Evolutionary conservation across 805 yeast species (phyloP).

Genomic region (Lipomyces japonicus): DNA sequence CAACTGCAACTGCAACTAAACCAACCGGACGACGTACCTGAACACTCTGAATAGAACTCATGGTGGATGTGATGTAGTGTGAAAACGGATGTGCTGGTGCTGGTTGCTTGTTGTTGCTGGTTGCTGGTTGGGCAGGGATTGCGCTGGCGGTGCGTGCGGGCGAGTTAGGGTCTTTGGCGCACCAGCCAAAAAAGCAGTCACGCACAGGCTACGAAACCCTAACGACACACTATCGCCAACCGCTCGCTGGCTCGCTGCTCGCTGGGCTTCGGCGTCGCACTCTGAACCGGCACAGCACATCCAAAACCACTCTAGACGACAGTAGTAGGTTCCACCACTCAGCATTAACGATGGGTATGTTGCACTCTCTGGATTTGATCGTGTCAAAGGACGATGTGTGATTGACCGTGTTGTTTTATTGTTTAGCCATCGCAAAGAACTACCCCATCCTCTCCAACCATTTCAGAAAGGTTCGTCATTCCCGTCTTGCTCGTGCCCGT

Average conservation of each 20-base stretch:
- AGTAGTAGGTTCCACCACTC: not conserved
- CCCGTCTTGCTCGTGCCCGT: not conserved
- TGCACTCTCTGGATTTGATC: not conserved
- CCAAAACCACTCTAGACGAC: constrained; percentile 4
- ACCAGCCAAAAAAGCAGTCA: constrained; percentile 11
- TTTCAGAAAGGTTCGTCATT: constrained; percentile 68
- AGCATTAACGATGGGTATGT: constrained; percentile 24
- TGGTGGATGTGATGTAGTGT: constrained; percentile 6
- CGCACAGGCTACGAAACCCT: constrained; percentile 10
- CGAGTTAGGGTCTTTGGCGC: not conserved
- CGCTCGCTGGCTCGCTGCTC: constrained; percentile 1
- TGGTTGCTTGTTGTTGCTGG: not conserved
- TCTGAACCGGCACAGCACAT: constrained; percentile 2
- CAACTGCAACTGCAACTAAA: not conserved
- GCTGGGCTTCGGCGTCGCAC: not conserved
- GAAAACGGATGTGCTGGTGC: not conserved
- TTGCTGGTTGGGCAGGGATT: not conserved
- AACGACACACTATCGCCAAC: not conserved
- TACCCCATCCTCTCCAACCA: constrained; percentile 98
- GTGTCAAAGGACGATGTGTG: not conserved
- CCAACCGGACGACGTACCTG: constrained; percentile 19
- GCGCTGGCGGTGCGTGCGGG: not conserved
- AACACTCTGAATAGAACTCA: constrained; percentile 28
- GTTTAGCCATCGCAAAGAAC: constrained; percentile 92
- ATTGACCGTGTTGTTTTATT: not conserved